Base-by-base conservation (phyloP, 805 yeast species). In the Metschnikowia cerradonensis region DNA sequence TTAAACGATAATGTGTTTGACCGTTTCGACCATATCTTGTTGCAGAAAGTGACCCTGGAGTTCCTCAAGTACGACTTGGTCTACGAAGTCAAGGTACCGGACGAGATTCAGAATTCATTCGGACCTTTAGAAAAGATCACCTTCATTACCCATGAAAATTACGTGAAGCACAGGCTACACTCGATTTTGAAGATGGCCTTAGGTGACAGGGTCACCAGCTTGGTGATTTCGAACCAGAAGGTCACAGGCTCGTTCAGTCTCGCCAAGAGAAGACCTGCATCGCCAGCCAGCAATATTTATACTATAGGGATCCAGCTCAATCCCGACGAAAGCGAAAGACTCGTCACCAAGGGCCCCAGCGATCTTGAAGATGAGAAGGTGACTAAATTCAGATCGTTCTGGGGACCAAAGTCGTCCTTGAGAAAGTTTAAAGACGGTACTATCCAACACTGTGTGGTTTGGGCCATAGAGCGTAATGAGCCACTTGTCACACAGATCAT, bases 391-490 rank as follows among this genome's bases (percentile, higher is more conserved):
- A 81, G 87, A 57, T 71, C 80, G 5, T 91, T 94, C 63, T 94
- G 99, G 99, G 97, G 97, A 10, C 63, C 79, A 8, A 85, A 81
- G 57, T 83, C 96, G 0, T 88, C 94, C 13, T 75, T 94, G 50
- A 82, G 99, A 73, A 82, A 94, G 65, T 94, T 92, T 72, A 90
- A 88, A 63, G 96, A 94, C 68, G 97, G 97, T 36, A 76, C 86
- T 3, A 90, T 94, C 52, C 84, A 82, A 54, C 95, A 94, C 68
- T 88, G 96, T 65, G 95, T 94, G 50, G 86, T 90, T 31, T 94
- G 98, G 98, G 71, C 79, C 4, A 72, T 80, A 5, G 58, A 60
- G 38, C 67, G 79, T 19, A 70, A 74, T 20, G 84, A 81, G 50
- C 86, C 94, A 0, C 76, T 90, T 5, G 81, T 84, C 13, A 66